Evolutionary conservation across 1,139 yeast species (phyloP).

Genomic region (Yamadazyma spencermartinsiae): DNA sequence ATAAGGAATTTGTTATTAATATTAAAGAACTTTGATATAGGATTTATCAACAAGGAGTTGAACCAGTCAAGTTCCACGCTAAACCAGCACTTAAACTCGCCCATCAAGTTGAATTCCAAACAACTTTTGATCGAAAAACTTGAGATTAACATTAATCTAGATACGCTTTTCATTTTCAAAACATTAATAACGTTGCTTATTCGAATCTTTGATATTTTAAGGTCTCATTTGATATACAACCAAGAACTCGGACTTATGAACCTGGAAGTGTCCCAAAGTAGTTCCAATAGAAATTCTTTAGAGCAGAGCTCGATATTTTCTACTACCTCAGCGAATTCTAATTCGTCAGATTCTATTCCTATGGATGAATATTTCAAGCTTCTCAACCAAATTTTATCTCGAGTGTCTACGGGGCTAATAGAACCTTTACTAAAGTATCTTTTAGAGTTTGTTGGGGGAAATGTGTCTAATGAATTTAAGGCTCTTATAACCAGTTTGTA

Average conservation of each 20-base stretch:
- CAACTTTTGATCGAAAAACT: slow-evolving; percentile 47
- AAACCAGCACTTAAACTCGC: slow-evolving; percentile 26
- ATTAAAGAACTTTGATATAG: slow-evolving; percentile 46
- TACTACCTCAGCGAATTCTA: slow-evolving; percentile 25
- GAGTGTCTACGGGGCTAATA: slow-evolving; percentile 36
- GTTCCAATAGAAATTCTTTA: slow-evolving; percentile 3
- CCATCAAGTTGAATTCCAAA: slow-evolving; percentile 42
- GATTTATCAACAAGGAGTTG: slow-evolving; percentile 16
- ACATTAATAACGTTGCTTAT: slow-evolving; percentile 33
- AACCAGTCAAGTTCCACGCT: slow-evolving; percentile 16
- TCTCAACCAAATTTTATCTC: slow-evolving; percentile 28
- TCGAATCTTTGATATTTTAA: slow-evolving; percentile 29
- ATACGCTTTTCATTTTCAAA: slow-evolving; percentile 41
- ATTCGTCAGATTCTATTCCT: slow-evolving; percentile 28
- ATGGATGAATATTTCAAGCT: slow-evolving; percentile 37
- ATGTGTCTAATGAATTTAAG: slow-evolving; percentile 31
- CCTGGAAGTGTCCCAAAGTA: not conserved
- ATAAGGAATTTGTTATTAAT: slow-evolving; percentile 34
- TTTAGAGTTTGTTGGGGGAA: slow-evolving; percentile 31
- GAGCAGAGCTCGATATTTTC: slow-evolving; percentile 38
- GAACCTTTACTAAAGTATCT: slow-evolving; percentile 41
- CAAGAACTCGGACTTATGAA: slow-evolving; percentile 10
- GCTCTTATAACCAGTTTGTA: slow-evolving; percentile 24
- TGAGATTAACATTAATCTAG: slow-evolving; percentile 45
- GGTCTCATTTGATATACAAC: slow-evolving; percentile 18